Evolutionary conservation across 129 eudicot species (phyloP).

Genomic region (Ambrosia artemisiifolia): DNA sequence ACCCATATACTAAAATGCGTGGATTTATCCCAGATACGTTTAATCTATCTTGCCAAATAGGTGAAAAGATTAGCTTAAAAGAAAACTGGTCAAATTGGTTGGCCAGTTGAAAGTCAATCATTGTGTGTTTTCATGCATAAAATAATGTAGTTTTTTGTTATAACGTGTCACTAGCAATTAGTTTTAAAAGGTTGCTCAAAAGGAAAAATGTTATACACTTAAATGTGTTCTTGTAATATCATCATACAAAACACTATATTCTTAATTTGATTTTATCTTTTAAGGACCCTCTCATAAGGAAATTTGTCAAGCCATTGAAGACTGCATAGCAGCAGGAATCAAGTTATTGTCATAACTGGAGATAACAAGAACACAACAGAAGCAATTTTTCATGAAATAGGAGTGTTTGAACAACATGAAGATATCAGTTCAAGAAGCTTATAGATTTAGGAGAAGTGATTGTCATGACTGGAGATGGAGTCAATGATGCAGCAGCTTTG

Average conservation of each 20-base stretch:
- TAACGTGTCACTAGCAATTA: too few relatives aligned
- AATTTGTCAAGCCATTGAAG: slow-evolving; percentile 81
- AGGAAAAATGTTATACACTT: too few relatives aligned
- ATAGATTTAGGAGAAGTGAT: slow-evolving; percentile 82
- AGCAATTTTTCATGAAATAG: slow-evolving; percentile 85
- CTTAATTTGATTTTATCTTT: neutral
- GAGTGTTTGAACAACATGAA: slow-evolving; percentile 58
- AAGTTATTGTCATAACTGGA: slow-evolving; percentile 93
- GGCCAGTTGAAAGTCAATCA: too few relatives aligned
- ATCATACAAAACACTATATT: too few relatives aligned
- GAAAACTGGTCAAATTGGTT: too few relatives aligned
- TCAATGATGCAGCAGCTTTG: slow-evolving; percentile 88
- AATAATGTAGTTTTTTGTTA: too few relatives aligned
- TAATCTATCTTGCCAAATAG: neutral
- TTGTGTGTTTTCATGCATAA: neutral
- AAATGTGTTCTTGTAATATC: too few relatives aligned
- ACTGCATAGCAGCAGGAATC: slow-evolving; percentile 86
- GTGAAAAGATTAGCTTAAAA: too few relatives aligned
- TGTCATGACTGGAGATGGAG: slow-evolving; percentile 93
- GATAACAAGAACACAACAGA: slow-evolving; percentile 93
- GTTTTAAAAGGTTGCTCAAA: too few relatives aligned
- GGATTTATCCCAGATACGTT: neutral
- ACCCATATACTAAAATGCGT: too few relatives aligned
- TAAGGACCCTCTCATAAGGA: slow-evolving; percentile 94
- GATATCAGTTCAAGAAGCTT: slow-evolving; percentile 62